Base-by-base conservation (phyloP, 768 basidiomycete species). In the Daedaleopsis nitida region DNA sequence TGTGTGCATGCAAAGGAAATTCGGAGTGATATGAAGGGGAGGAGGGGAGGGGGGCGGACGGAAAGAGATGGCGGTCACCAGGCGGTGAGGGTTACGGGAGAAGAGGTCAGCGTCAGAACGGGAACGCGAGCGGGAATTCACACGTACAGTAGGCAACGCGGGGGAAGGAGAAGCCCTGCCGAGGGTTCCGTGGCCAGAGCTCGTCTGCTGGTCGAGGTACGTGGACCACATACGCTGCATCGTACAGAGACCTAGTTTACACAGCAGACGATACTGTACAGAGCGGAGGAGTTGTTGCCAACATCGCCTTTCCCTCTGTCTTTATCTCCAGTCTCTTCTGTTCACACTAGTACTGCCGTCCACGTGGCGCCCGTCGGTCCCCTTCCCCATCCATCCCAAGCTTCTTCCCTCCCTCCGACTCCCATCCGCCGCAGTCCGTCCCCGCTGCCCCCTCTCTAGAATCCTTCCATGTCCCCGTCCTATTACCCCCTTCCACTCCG, bases 141-240 rank as follows among this genome's bases (percentile, higher is more conserved):
- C 65, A 66, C 67, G 65, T 60, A 68, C 66, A 21, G 27, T 17
- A 42, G 63, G 45, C 21, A 19, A 12, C 39, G 34, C 44, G 3
- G 49, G 44, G n/a, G n/a, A n/a, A 27, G 63, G 61, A 24, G 64
- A 56, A 38, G 35, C 52, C 27, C 44, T 43, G 6, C 59, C 50
- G 34, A 17, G 8, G 52, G 54, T 52, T 4, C 51, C 49, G 53
- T 63, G 59, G 5, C 57, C 57, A 58, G 68, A 54, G 52, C 49
- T 66, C 43, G 58, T 58, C 43, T 53, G 65, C 35, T 65, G 58
- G 66, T 78, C 77, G 17, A 83, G 77, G 67, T 84, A 85, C 11
- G 77, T 79, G 32, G 81, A 83, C 82, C 83, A 84, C 55, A 82
- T 74, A 27, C 81, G 77, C 65, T 84, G 79, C 81, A 83, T 83